These are phyloP conservation scores for Colletotrichum filicis DNA, from an alignment of 2,329 filamentous ascomycete genomes.

Conservation along the genomic window DNA sequence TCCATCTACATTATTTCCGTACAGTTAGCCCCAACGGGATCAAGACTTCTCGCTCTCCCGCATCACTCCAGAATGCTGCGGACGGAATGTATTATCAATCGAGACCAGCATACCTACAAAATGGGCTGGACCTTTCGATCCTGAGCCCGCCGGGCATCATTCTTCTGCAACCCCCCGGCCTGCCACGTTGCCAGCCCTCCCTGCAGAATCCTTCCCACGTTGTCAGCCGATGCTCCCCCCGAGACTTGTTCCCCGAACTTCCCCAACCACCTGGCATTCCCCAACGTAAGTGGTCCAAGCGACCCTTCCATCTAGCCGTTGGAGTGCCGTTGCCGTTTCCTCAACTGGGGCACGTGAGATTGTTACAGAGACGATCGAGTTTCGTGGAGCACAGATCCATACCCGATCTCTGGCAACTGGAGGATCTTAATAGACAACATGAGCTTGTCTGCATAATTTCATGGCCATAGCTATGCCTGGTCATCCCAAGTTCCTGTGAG, in stretches of 20 bases:
- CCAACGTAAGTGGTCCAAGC: slow-evolving; percentile 5
- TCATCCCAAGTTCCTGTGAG: too few species aligned
- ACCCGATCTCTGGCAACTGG: too few species aligned
- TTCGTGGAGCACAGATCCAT: neutral
- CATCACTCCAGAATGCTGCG: neutral
- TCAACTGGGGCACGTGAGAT: neutral
- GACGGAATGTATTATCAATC: too few species aligned
- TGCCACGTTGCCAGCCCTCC: slow-evolving; percentile 21
- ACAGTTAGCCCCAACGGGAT: neutral
- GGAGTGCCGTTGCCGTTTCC: too few species aligned
- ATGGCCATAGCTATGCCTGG: too few species aligned
- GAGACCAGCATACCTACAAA: neutral
- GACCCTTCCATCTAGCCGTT: neutral
- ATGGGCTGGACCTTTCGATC: neutral
- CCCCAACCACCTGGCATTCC: slow-evolving; percentile 12
- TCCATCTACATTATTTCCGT: neutral
- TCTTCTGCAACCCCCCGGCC: slow-evolving; percentile 14
- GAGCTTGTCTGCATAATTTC: too few species aligned
- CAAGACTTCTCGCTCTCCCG: neutral
- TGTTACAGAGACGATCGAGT: neutral
- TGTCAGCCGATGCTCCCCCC: neutral
- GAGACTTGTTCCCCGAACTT: neutral
- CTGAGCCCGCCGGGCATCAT: neutral
- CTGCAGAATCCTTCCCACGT: slow-evolving; percentile 18
- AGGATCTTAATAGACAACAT: too few species aligned